A percentile compares a stretch with the other conserved stretches of the same genome.
Conservation (phyloP, 306 rosid genomes). For the Pyrus betulifolia region DNA sequence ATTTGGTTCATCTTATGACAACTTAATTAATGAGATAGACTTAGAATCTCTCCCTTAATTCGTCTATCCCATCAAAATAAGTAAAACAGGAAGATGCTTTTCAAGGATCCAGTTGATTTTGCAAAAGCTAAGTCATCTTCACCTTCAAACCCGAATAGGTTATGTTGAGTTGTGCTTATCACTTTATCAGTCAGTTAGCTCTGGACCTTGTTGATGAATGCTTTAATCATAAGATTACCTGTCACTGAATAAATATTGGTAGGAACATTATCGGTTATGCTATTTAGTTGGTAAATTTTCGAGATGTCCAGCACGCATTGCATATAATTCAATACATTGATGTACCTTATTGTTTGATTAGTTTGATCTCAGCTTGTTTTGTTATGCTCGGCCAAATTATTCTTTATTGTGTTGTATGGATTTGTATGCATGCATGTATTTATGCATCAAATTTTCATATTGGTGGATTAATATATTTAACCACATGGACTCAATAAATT, state of each 20-base stretch:
- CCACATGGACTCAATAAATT: not conserved
- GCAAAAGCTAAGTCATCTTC: slow-evolving; percentile 80
- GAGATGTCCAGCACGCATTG: slow-evolving; percentile 14
- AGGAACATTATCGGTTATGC: slow-evolving; percentile 28
- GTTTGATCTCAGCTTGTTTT: not conserved
- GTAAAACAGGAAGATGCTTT: slow-evolving; percentile 69
- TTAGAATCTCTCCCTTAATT: slow-evolving; percentile 54
- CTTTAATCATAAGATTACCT: slow-evolving; percentile 17
- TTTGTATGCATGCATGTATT: not conserved
- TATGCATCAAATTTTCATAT: too few species aligned
- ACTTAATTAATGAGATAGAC: slow-evolving; percentile 66
- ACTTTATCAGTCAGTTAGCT: slow-evolving; percentile 22
- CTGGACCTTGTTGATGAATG: not conserved
- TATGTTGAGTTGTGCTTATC: slow-evolving; percentile 37
- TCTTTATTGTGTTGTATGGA: not conserved
- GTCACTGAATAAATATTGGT: slow-evolving; percentile 29
- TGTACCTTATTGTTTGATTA: not conserved
- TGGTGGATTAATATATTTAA: not conserved
- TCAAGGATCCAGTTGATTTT: slow-evolving; percentile 75
- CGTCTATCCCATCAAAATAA: slow-evolving; percentile 46
- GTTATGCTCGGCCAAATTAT: not conserved
- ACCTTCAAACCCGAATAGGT: slow-evolving; percentile 58
- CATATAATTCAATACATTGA: slow-evolving; percentile 42
- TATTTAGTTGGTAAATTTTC: slow-evolving; percentile 21
- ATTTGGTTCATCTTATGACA: slow-evolving; percentile 55